phyloP scores from a whole-genome alignment of 257 asterid species.

The Scutellaria minor region DNA sequence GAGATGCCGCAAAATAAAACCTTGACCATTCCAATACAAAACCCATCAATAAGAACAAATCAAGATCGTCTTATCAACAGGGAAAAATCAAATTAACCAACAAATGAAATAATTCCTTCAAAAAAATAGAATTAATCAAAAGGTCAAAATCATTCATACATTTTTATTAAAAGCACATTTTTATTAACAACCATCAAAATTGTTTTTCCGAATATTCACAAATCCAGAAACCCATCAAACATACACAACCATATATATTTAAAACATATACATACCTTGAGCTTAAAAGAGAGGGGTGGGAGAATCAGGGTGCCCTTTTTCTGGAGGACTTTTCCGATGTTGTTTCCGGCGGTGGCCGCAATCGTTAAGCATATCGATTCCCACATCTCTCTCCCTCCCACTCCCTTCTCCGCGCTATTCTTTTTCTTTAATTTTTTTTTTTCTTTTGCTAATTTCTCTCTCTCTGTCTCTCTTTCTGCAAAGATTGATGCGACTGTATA shows the following conservation, averaged over 20 bases:
- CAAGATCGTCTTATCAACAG: background rate
- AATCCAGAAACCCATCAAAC: constrained; percentile 8
- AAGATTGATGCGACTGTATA: constrained; percentile 12
- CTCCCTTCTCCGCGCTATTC: constrained; percentile 10
- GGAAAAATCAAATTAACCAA: background rate
- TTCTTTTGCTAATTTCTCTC: background rate
- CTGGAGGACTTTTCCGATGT: constrained; percentile 98
- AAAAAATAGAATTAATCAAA: background rate
- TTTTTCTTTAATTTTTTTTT: background rate
- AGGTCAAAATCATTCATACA: background rate
- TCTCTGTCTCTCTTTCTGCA: background rate
- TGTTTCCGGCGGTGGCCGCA: constrained; percentile 98
- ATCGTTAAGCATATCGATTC: constrained; percentile 84
- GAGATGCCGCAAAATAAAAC: background rate
- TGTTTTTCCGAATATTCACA: background rate
- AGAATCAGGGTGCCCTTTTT: constrained; percentile 98
- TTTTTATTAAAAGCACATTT: background rate
- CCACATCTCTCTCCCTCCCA: constrained; percentile 70
- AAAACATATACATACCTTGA: constrained; percentile 60
- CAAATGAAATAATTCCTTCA: background rate
- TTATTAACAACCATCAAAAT: background rate
- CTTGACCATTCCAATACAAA: background rate
- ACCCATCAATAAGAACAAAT: constrained; percentile 15
- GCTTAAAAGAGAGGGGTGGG: constrained; percentile 96
- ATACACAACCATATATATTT: background rate